Conservation (phyloP, 192 early-diverging fungal species). For the Coemansia sp. region DNA sequence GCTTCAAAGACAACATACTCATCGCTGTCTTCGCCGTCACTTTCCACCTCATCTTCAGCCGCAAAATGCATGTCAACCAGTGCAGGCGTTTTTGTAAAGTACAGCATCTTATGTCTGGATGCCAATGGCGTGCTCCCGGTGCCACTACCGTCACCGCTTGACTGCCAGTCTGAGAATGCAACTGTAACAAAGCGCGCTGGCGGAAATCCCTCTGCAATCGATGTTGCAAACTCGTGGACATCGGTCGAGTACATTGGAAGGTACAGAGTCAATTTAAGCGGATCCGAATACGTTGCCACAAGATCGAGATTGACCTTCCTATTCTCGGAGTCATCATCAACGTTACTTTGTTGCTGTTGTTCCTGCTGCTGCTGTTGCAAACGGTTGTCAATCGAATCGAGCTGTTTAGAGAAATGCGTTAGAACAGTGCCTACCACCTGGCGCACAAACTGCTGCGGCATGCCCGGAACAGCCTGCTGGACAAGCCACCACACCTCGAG, state of each 20-base stretch:
- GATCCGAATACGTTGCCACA: constrained; percentile 7
- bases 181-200: constrained; percentile 29
- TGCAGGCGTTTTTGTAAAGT: constrained; percentile 34
- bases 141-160: not conserved
- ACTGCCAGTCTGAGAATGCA: constrained; percentile 1
- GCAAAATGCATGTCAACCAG: constrained; percentile 34
- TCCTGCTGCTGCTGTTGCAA: not conserved
- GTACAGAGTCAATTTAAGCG: constrained; percentile 17
- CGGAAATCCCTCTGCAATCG: constrained; percentile 36
- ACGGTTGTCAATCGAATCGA: constrained; percentile 1
- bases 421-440: constrained; percentile 31
- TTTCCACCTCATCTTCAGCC: not conserved
- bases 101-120: constrained; percentile 11
- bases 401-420: constrained; percentile 13
- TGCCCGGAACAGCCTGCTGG: constrained; percentile 34
- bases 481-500: constrained; percentile 46
- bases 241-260: constrained; percentile 49
- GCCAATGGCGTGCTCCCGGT: not conserved
- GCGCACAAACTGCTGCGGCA: constrained; percentile 35
- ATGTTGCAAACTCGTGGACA: constrained; percentile 34
- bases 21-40: constrained; percentile 21
- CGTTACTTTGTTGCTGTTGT: not conserved
- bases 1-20: constrained; percentile 38
- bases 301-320: not conserved
- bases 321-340: not conserved